Evolutionary conservation across 495 filamentous ascomycete genomes (phyloP), one percentile per base, ranked within the genome.

Genomic region (Xylaria grammica): DNA sequence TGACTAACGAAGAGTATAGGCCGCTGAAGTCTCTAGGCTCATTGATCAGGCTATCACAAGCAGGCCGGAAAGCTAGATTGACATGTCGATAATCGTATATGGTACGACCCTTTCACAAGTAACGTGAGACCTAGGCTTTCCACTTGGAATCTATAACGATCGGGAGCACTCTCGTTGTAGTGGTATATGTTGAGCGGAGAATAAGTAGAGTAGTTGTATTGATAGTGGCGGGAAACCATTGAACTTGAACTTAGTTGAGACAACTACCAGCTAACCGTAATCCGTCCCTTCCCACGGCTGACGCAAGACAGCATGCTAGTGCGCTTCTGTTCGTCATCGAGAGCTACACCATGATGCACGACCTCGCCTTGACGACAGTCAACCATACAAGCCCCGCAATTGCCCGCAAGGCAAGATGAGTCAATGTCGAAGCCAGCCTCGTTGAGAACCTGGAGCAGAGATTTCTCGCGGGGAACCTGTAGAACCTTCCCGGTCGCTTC

Each of bases 361-460:
- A 82, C 75, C 15, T 75, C 60, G 19, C 80, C 80, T 8, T 67
- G 64, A 51, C 80, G 79, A 11, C 81, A 65, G 11, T 74, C 69
- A 1, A 83, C 76, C 59, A 69, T 71, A 66, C 79, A 83, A 13
- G 77, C 76, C 22, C 80, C 80, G 60, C 80, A 83, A 63, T 81
- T 83, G 0, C 80, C 80, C n/a, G 70, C 72, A 42, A 81, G 78
- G 56, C 80, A 83, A 15, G 77, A 78, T 1, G 70, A 75, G 36
- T 78, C 78, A 22, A 82, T 67, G 13, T 77, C 77, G 53, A 81
- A 72, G 0, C 80, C 80, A 4, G 73, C 76, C 9, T 75, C 79
- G 34, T 76, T 77, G 49, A 83, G 62, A 7, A 74, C 67, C 27
- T 80, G 72, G 44, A 83, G 55, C 36, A 83, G 66, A 10, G 75